These are phyloP conservation scores for Colletotrichum acutatum DNA, from an alignment of 2,329 filamentous ascomycete species.

Conservation along the genomic window DNA sequence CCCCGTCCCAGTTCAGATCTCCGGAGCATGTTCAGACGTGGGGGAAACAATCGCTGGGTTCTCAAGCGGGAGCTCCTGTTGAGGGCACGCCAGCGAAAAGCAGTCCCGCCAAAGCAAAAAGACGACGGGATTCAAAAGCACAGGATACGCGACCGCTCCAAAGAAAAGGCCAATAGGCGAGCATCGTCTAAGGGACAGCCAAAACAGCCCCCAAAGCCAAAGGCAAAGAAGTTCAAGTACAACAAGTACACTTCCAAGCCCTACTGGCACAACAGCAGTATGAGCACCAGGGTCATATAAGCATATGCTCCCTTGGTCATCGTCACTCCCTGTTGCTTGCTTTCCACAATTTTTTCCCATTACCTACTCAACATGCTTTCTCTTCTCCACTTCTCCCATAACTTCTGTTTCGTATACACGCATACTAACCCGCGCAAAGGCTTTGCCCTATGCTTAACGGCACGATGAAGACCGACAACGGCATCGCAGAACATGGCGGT, in stretches of 20 bases:
- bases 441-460: constrained; percentile 89
- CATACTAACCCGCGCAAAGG: constrained; percentile 58
- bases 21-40: constrained; percentile 30
- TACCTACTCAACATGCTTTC: not conserved
- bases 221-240: constrained; percentile 34
- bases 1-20: constrained; percentile 21
- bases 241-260: constrained; percentile 33
- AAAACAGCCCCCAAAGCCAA: not conserved
- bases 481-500: constrained; percentile 65
- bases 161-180: not conserved
- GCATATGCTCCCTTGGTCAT: constrained; percentile 35
- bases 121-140: not conserved
- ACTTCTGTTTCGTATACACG: constrained; percentile 13
- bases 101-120: constrained; percentile 19
- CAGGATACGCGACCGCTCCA: not conserved
- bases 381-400: not conserved
- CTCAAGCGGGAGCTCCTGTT: constrained; percentile 17
- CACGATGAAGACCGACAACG: constrained; percentile 73
- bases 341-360: constrained; percentile 18
- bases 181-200: constrained; percentile 27
- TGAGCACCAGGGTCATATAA: constrained; percentile 9
- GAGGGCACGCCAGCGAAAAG: constrained; percentile 31
- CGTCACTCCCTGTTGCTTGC: constrained; percentile 39
- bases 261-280: constrained; percentile 21
- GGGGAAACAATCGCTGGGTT: constrained; percentile 27